Conservation (phyloP, 2,329 filamentous ascomycete genomes). For the Xylariaceae sp. region DNA sequence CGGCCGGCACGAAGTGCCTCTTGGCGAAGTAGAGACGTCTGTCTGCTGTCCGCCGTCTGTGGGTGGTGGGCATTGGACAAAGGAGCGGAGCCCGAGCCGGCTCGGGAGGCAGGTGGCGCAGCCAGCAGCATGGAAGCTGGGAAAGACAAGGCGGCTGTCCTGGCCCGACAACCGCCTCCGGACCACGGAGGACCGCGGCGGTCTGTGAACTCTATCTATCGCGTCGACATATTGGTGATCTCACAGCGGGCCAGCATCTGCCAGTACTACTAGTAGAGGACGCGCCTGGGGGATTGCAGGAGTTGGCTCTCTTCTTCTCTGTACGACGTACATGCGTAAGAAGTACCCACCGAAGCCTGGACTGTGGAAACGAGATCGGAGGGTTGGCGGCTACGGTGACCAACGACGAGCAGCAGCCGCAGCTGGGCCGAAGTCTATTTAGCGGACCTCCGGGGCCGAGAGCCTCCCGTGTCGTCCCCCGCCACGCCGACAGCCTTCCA, state of each 20-base stretch:
- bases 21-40: no score
- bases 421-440: constrained; percentile 4
- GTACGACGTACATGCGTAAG: no score
- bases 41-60: background rate
- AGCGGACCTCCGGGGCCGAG: constrained; percentile 1
- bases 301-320: background rate
- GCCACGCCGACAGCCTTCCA: background rate
- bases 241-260: no score
- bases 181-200: no score
- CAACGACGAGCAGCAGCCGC: background rate
- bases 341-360: no score
- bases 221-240: no score
- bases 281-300: background rate
- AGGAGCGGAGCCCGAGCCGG: background rate
- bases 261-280: no score
- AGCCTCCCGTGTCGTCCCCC: no score
- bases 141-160: background rate
- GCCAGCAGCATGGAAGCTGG: background rate
- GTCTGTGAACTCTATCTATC: background rate
- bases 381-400: background rate
- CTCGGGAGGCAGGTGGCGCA: background rate
- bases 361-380: background rate
- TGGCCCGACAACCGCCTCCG: background rate
- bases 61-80: background rate
- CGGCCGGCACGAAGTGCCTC: no score